phyloP scores from a whole-genome alignment of 2,329 filamentous ascomycete species.

The Nothophaeocryptopus gaeumannii region DNA sequence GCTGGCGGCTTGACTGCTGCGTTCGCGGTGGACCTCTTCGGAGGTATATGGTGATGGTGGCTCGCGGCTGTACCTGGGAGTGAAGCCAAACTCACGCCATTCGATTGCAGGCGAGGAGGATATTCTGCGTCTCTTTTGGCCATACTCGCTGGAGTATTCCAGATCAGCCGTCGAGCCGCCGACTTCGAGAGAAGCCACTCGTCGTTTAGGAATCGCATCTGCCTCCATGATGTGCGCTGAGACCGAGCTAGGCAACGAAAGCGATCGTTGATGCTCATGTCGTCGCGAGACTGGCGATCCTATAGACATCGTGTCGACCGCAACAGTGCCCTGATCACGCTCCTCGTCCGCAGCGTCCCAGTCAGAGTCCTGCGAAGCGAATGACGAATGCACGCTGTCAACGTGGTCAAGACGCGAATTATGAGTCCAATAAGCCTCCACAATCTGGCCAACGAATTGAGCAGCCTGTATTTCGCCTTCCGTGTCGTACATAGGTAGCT shows the following conservation, averaged over 20 bases:
- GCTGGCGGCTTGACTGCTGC: slow-evolving; percentile 38
- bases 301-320: slow-evolving; percentile 10
- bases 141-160: slow-evolving; percentile 19
- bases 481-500: slow-evolving; percentile 50
- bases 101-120: slow-evolving; percentile 54
- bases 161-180: slow-evolving; percentile 30
- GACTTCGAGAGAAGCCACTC: slow-evolving; percentile 33
- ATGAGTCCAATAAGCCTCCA: slow-evolving; percentile 61
- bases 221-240: slow-evolving; percentile 16
- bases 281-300: slow-evolving; percentile 11
- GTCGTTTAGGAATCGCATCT: slow-evolving; percentile 28
- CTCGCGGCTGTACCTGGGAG: slow-evolving; percentile 45
- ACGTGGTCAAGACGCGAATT: slow-evolving; percentile 62
- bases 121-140: slow-evolving; percentile 50
- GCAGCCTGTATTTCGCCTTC: slow-evolving; percentile 59
- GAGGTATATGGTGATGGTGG: slow-evolving; percentile 43
- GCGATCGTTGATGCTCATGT: slow-evolving; percentile 16
- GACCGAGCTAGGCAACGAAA: slow-evolving; percentile 29
- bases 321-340: slow-evolving; percentile 6
- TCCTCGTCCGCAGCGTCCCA: slow-evolving; percentile 12
- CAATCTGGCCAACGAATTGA: slow-evolving; percentile 45
- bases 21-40: slow-evolving; percentile 25
- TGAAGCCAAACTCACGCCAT: slow-evolving; percentile 37
- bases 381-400: slow-evolving; percentile 49
- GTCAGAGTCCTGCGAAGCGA: slow-evolving; percentile 37